phyloP scores from a whole-genome alignment of 306 rosid species.

The Astragalus glycyphyllos region DNA sequence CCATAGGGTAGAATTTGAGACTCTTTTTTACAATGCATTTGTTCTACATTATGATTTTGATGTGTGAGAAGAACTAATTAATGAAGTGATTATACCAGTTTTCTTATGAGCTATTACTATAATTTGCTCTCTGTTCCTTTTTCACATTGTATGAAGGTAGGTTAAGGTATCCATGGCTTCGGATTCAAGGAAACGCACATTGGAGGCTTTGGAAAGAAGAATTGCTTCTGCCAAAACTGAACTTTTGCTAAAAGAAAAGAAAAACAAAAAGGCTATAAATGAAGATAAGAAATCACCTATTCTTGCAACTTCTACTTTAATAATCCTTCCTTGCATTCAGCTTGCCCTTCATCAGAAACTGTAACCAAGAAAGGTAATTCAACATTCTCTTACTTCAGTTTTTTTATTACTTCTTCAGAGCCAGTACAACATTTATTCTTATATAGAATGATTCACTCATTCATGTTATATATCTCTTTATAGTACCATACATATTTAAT shows the following conservation, averaged over 20 bases:
- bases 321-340: too few species aligned
- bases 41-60: background rate
- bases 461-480: too few species aligned
- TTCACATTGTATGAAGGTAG: conserved; percentile 10
- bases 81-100: background rate
- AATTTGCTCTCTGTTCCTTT: background rate
- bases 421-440: too few species aligned
- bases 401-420: too few species aligned
- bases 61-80: background rate
- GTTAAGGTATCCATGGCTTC: conserved; percentile 62
- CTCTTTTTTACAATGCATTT: too few species aligned
- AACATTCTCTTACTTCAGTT: background rate
- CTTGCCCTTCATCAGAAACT: conserved; percentile 35
- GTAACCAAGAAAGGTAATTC: conserved; percentile 56
- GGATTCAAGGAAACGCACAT: conserved; percentile 69
- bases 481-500: too few species aligned
- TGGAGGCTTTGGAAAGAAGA: conserved; percentile 85
- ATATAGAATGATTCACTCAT: too few species aligned
- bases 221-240: conserved; percentile 68
- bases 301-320: conserved; percentile 34
- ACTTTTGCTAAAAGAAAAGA: conserved; percentile 57
- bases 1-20: background rate
- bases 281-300: background rate
- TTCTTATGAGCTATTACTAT: background rate
- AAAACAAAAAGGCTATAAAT: conserved; percentile 32